Percentiles rank a stretch among this genome's conserved stretches.
Evolutionary conservation across 2,329 filamentous ascomycete species (phyloP).

Genomic region (Fusarium tanahbumbuense): DNA sequence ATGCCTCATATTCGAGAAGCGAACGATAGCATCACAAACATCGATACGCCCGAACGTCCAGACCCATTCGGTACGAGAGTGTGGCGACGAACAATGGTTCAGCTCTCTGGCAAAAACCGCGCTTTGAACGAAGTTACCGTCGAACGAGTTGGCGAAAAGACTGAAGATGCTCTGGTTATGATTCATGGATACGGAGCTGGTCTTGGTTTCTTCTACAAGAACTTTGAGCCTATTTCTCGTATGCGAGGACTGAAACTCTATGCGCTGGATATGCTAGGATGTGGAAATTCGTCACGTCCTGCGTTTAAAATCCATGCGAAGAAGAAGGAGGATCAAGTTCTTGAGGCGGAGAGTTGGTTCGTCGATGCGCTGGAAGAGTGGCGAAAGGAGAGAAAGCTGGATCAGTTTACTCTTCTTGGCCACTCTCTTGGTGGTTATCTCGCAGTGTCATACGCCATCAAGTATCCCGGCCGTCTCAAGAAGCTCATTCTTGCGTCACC

Average conservation of each 20-base stretch:
- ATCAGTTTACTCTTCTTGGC: constrained; percentile 91
- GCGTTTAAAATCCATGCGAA: constrained; percentile 87
- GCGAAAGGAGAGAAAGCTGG: constrained; percentile 87
- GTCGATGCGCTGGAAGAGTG: constrained; percentile 96
- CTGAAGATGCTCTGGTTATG: constrained; percentile 91
- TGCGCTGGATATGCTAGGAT: constrained; percentile 93
- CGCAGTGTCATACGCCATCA: constrained; percentile 92
- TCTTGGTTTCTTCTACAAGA: constrained; percentile 98
- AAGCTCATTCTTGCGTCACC: constrained; percentile 96
- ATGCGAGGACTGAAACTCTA: constrained; percentile 87
- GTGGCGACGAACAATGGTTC: constrained; percentile 88
- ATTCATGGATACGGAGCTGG: constrained; percentile 97
- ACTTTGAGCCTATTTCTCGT: constrained; percentile 89
- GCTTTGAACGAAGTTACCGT: constrained; percentile 94
- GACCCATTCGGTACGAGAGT: constrained; percentile 87
- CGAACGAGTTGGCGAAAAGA: constrained; percentile 81
- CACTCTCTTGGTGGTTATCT: constrained; percentile 96
- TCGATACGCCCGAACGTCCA: constrained; percentile 58
- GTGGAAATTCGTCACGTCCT: constrained; percentile 89
- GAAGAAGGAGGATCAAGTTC: constrained; percentile 80
- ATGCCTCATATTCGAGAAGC: constrained; percentile 85
- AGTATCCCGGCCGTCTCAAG: constrained; percentile 94
- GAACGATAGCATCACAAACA: constrained; percentile 71
- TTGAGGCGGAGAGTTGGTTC: constrained; percentile 95
- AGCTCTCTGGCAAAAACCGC: constrained; percentile 85